Conservation (phyloP, 2,329 filamentous ascomycete genomes). For the Aspergillus proliferans region DNA sequence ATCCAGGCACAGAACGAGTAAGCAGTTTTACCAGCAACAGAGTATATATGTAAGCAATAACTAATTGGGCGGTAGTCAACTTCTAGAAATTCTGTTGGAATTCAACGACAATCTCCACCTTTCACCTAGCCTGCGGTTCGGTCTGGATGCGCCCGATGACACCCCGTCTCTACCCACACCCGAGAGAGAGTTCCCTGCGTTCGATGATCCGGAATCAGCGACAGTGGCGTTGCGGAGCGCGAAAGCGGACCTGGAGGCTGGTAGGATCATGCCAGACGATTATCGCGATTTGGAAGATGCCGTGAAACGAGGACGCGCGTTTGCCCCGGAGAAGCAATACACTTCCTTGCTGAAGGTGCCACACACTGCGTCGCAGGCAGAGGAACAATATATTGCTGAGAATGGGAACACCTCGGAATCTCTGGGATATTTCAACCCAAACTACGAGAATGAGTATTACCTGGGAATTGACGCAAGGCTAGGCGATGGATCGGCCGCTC, state of each 20-base stretch:
- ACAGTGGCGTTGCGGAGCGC: conserved; percentile 35
- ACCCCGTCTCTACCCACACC: conserved; percentile 45
- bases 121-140: conserved; percentile 65
- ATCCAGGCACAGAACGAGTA: conserved; percentile 92
- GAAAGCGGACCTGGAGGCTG: conserved; percentile 29
- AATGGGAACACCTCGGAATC: conserved; percentile 23
- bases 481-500: conserved; percentile 41
- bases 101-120: conserved; percentile 81
- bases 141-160: conserved; percentile 49
- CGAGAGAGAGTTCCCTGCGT: conserved; percentile 31
- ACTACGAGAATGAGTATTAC: conserved; percentile 39
- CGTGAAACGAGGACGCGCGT: conserved; percentile 33
- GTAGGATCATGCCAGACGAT: conserved; percentile 27
- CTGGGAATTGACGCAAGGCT: conserved; percentile 37
- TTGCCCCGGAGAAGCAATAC: conserved; percentile 32
- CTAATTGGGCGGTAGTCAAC: conserved; percentile 54
- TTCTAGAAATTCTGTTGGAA: conserved; percentile 82
- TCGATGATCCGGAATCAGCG: conserved; percentile 27
- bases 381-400: conserved; percentile 10
- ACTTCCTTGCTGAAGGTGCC: conserved; percentile 25
- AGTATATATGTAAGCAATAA: background rate
- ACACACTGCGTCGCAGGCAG: conserved; percentile 17
- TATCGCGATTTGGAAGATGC: conserved; percentile 36
- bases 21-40: conserved; percentile 25
- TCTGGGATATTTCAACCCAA: conserved; percentile 40